Percentiles rank a stretch among this genome's conserved stretches.
Evolutionary conservation across 2,329 filamentous ascomycete genomes (phyloP).

Genomic region (Apiospora malaysiana): DNA sequence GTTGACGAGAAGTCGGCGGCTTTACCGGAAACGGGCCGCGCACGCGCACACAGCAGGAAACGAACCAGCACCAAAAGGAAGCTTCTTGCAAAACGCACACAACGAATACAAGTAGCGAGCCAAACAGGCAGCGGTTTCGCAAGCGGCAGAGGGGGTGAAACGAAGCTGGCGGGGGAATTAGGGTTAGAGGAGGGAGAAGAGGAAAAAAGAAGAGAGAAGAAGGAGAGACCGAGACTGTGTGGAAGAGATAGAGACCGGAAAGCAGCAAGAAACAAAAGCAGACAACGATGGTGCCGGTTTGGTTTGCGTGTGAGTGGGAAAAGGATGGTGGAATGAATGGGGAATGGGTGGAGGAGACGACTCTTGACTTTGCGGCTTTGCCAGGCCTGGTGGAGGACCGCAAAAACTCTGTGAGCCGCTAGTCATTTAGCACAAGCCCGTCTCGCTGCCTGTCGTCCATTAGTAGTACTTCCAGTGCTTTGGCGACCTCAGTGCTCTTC

Average conservation of each 20-base stretch:
- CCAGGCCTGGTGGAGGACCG: slow-evolving; percentile 26
- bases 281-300: slow-evolving; percentile 43
- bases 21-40: slow-evolving; percentile 37
- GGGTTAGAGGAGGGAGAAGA: slow-evolving; percentile 35
- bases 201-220: slow-evolving; percentile 48
- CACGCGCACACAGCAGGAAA: slow-evolving; percentile 39
- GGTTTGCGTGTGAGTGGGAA: slow-evolving; percentile 41
- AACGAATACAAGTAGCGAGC: slow-evolving; percentile 43
- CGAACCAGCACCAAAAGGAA: slow-evolving; percentile 41
- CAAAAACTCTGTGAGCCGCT: slow-evolving; percentile 30
- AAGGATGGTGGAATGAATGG: slow-evolving; percentile 33
- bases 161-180: slow-evolving; percentile 33
- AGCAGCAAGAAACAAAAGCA: slow-evolving; percentile 37
- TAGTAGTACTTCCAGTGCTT: slow-evolving; percentile 4
- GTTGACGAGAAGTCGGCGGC: slow-evolving; percentile 28
- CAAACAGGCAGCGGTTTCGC: slow-evolving; percentile 40
- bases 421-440: slow-evolving; percentile 20
- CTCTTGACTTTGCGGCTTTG: slow-evolving; percentile 21
- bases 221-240: slow-evolving; percentile 32
- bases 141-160: slow-evolving; percentile 30
- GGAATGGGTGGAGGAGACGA: slow-evolving; percentile 34
- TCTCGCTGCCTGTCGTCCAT: slow-evolving; percentile 12
- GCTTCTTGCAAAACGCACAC: slow-evolving; percentile 45
- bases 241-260: slow-evolving; percentile 39
- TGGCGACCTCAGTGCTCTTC: not conserved